phyloP scores from a whole-genome alignment of 805 yeast species.

The Saccharomycodes ludwigii region DNA sequence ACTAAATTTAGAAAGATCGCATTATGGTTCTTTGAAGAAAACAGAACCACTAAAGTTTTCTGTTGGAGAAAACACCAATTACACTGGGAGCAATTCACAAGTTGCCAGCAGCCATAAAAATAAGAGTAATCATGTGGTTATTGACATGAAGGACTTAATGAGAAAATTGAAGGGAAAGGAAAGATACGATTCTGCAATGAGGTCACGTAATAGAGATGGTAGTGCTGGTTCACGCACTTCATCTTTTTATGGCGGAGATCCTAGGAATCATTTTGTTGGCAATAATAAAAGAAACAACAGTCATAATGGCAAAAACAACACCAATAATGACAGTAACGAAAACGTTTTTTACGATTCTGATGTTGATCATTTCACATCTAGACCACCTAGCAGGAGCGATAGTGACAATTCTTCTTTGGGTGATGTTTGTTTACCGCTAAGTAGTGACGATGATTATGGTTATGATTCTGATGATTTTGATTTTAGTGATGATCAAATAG shows the following conservation, averaged over 20 bases:
- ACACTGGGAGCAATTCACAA: neutral
- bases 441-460: constrained; percentile 26
- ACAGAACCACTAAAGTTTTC: too few species aligned
- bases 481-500: too few species aligned
- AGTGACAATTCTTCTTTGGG: constrained; percentile 61
- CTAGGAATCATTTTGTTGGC: constrained; percentile 1
- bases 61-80: neutral
- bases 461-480: constrained; percentile 12
- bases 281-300: constrained; percentile 1
- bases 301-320: constrained; percentile 3
- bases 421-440: constrained; percentile 87
- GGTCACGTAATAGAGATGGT: neutral
- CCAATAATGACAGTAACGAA: constrained; percentile 4
- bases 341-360: constrained; percentile 8
- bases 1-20: neutral
- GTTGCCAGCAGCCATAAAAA: neutral
- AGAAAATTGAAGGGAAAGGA: constrained; percentile 2
- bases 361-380: constrained; percentile 26
- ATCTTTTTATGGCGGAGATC: neutral
- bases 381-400: constrained; percentile 28
- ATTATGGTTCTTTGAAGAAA: too few species aligned
- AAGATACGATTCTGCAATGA: neutral
- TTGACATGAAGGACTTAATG: constrained; percentile 1
- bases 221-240: neutral
- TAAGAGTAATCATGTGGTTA: neutral